Conservation (phyloP, 2,329 filamentous ascomycete species). For the Ophiostoma novo-ulmi region DNA sequence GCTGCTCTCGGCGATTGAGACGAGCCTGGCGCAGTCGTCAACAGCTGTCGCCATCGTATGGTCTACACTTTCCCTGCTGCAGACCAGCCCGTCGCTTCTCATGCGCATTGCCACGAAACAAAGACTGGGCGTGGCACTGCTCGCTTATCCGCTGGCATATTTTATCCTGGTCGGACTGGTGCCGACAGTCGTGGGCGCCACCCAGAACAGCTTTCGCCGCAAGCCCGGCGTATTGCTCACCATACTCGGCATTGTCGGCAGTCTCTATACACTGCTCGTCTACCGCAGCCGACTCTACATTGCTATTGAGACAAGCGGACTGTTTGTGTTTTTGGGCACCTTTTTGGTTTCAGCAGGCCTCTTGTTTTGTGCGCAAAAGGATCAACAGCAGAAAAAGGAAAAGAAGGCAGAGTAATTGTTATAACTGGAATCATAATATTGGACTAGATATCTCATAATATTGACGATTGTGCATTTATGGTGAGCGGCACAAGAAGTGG, state of each 20-base stretch:
- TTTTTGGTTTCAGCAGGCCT: background rate
- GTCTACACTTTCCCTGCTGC: conserved; percentile 22
- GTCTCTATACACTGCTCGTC: conserved; percentile 30
- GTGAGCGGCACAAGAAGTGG: background rate
- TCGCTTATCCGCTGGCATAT: conserved; percentile 22
- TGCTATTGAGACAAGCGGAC: conserved; percentile 37
- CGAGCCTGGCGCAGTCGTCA: conserved; percentile 31
- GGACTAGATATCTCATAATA: background rate
- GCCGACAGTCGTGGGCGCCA: conserved; percentile 24
- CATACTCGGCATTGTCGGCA: conserved; percentile 18
- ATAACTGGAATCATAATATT: background rate
- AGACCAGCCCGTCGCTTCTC: conserved; percentile 24
- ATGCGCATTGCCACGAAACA: conserved; percentile 20
- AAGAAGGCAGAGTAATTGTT: background rate
- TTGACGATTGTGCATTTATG: background rate
- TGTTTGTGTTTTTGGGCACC: conserved; percentile 33
- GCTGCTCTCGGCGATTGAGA: conserved; percentile 32
- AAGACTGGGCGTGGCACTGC: conserved; percentile 13
- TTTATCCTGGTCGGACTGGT: conserved; percentile 23
- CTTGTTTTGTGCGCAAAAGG: background rate
- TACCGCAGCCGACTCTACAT: conserved; percentile 39
- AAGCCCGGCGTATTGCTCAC: conserved; percentile 28
- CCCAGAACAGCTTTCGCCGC: background rate
- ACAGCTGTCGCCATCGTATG: conserved; percentile 32
- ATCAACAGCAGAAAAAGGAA: background rate